Evolutionary conservation across 2,329 filamentous ascomycete species (phyloP), one percentile per base, ranked within the genome.

Genomic region (Colletotrichum siamense): DNA sequence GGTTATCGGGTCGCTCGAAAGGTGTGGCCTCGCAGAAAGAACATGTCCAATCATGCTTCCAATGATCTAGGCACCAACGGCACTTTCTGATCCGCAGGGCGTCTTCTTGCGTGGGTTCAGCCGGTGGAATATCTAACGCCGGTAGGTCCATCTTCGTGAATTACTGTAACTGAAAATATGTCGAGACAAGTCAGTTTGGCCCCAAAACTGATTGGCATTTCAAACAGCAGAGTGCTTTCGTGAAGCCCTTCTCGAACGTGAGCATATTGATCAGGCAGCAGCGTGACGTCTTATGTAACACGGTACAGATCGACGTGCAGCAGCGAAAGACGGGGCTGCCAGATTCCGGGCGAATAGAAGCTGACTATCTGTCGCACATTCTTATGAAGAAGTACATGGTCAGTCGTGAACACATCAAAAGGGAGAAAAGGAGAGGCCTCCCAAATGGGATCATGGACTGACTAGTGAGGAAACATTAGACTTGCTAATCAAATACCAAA

Each of bases 161-260:
- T 49, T 4, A 49, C 10, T n/a, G 1, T 0, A 6, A 49, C 1
- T 12, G 44, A 18, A 44, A n/a, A 2, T 44, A 5, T 44, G 39
- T 3, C 39, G 2, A 44, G 7, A 2, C 6, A n/a, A 44, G 5
- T 10, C 18, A 3, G 39, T n/a, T 49, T 4, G 18, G 44, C 44
- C 22, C 0, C 44, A 49, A 49, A 12, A 49, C 10, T 1, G 9
- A 49, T 12, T 49, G 16, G 18, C n/a, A 22, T 49, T 49, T 6
- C 18, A 4, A 49, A 0, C 6, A 1, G 5, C 18, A 49, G 10
- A 49, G 10, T 22, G 18, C 18, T n/a, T 1, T 22, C 3, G 18
- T 49, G 44, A 49, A 22, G 44, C 0, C 44, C 9, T 10, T 12
- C 39, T 44, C 39, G 39, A 44, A 44, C 5, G 10, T 18, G 6